phyloP scores from a whole-genome alignment of 345 rosid genomes.

The Euphorbia tirucalli region DNA sequence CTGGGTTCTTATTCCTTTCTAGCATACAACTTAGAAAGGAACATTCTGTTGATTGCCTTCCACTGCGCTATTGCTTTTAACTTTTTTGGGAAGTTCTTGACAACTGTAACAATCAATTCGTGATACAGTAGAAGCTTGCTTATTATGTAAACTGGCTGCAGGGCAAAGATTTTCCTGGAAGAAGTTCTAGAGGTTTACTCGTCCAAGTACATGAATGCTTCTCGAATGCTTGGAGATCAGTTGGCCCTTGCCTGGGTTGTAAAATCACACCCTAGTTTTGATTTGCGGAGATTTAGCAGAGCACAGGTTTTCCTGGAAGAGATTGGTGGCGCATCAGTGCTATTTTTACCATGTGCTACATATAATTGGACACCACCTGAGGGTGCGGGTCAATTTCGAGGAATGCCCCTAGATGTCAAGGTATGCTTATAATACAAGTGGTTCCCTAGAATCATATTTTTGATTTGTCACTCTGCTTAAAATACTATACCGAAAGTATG shows the following conservation, averaged over 20 bases:
- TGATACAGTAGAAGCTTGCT: not conserved
- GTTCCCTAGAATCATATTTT: not conserved
- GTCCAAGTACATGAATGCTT: slow-evolving; percentile 70
- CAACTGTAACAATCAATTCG: not conserved
- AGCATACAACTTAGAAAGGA: not conserved
- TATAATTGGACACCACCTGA: slow-evolving; percentile 99
- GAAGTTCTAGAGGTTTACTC: slow-evolving; percentile 63
- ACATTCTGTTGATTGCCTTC: not conserved
- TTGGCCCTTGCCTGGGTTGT: slow-evolving; percentile 76
- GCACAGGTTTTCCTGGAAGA: slow-evolving; percentile 57
- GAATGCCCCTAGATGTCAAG: slow-evolving; percentile 96
- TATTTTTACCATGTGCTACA: slow-evolving; percentile 73
- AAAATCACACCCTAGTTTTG: slow-evolving; percentile 59
- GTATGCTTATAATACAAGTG: slow-evolving; percentile 29
- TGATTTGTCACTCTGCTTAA: not conserved
- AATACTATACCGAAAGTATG: not conserved
- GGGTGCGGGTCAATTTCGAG: slow-evolving; percentile 97
- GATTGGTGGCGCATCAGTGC: slow-evolving; percentile 55
- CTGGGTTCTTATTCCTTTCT: not conserved
- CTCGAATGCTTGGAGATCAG: slow-evolving; percentile 96
- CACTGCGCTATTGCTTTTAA: not conserved
- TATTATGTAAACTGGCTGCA: slow-evolving; percentile 24
- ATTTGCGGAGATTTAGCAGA: slow-evolving; percentile 61
- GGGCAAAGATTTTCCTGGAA: slow-evolving; percentile 72
- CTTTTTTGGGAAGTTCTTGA: not conserved